These are phyloP conservation scores for Cantharellus cinnabarinus DNA, from an alignment of 768 basidiomycete genomes.

Conservation along the genomic window DNA sequence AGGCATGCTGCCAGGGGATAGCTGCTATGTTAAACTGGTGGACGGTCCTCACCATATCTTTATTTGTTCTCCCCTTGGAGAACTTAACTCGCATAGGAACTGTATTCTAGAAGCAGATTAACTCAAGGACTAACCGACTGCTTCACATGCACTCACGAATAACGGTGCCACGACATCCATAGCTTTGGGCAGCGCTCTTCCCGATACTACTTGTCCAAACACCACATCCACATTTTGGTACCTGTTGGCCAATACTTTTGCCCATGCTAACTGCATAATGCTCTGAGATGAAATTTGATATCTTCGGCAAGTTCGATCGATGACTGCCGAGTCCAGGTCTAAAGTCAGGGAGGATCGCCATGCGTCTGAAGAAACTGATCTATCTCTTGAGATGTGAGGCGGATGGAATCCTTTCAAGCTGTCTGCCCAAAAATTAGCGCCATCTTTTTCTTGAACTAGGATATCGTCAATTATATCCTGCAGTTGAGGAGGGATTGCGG, in stretches of 20 bases:
- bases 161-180: neutral
- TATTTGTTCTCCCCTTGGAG: neutral
- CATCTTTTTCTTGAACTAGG: neutral
- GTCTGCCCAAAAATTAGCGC: neutral
- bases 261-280: neutral
- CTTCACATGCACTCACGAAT: neutral
- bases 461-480: neutral
- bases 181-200: neutral
- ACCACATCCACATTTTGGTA: neutral
- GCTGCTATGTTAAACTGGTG: neutral
- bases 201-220: slow-evolving; percentile 1
- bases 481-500: neutral
- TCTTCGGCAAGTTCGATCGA: neutral
- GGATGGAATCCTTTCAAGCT: neutral
- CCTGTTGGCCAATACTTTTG: neutral
- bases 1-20: neutral
- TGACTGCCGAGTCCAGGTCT: neutral
- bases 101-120: neutral
- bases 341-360: neutral
- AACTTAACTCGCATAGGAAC: neutral
- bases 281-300: neutral
- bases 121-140: too few relatives aligned
- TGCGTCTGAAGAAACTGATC: neutral
- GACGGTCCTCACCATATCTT: neutral
- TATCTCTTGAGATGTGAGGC: neutral